Percentiles rank a stretch among this genome's conserved stretches.
These are phyloP conservation scores for Exserohilum rostratum DNA, from an alignment of 2,329 filamentous ascomycete species.

Conservation along the genomic window DNA sequence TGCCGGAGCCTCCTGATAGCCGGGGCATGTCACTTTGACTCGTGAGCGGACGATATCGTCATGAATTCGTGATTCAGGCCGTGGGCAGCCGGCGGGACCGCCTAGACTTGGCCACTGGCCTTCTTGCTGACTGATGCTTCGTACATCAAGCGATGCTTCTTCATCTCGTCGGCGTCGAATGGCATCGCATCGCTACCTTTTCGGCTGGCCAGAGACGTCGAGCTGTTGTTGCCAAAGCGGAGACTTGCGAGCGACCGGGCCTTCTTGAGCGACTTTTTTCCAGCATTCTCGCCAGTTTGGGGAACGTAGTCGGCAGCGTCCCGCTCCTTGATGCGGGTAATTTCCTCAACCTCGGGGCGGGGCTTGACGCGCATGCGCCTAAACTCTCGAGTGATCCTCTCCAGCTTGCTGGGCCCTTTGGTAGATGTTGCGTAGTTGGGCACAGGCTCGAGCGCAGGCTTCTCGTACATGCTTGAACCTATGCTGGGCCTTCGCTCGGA, in stretches of 20 bases:
- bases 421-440: slow-evolving; percentile 22
- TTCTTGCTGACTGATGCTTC: slow-evolving; percentile 34
- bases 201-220: slow-evolving; percentile 39
- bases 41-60: slow-evolving; percentile 21
- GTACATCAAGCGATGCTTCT: slow-evolving; percentile 44
- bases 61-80: slow-evolving; percentile 8
- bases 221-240: slow-evolving; percentile 38
- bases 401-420: slow-evolving; percentile 58
- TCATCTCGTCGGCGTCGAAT: slow-evolving; percentile 47
- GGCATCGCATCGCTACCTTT: slow-evolving; percentile 43
- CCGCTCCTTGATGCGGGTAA: slow-evolving; percentile 43
- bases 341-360: slow-evolving; percentile 58
- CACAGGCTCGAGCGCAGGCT: slow-evolving; percentile 27
- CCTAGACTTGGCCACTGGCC: slow-evolving; percentile 9
- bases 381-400: slow-evolving; percentile 65
- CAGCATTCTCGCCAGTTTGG: slow-evolving; percentile 28
- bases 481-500: slow-evolving; percentile 43
- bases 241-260: slow-evolving; percentile 44
- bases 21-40: slow-evolving; percentile 20
- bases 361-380: slow-evolving; percentile 62
- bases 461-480: slow-evolving; percentile 32
- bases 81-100: background rate
- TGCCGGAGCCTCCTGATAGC: background rate
- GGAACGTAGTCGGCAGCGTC: slow-evolving; percentile 24
- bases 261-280: slow-evolving; percentile 46